These are phyloP conservation scores for Metschnikowia hibisci DNA, from an alignment of 805 yeast species.

Conservation along the genomic window DNA sequence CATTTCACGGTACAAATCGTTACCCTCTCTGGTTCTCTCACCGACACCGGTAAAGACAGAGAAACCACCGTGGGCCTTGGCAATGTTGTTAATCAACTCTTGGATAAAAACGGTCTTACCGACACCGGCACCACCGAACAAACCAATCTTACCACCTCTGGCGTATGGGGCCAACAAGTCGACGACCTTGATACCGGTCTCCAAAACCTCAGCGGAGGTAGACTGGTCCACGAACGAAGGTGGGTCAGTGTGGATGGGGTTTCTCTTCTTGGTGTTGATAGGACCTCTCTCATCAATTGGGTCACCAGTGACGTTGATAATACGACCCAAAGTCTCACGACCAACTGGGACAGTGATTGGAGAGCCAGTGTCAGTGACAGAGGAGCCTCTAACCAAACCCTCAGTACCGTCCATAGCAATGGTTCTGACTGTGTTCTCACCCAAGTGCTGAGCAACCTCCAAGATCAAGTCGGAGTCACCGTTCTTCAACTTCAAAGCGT, in stretches of 20 bases:
- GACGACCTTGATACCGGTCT: constrained; percentile 99
- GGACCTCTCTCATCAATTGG: constrained; percentile 99
- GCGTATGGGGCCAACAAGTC: constrained; percentile 99
- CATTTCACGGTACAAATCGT: constrained; percentile 99
- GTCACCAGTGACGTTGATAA: constrained; percentile 97
- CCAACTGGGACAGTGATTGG: constrained; percentile 99
- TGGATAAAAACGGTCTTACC: constrained; percentile 99
- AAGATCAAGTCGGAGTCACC: constrained; percentile 78
- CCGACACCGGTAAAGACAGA: constrained; percentile 99
- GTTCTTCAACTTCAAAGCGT: constrained; percentile 88
- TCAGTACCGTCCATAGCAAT: constrained; percentile 99
- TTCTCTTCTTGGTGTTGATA: constrained; percentile 83
- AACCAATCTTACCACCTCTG: constrained; percentile 99
- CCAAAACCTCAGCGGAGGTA: constrained; percentile 95
- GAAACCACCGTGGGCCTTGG: constrained; percentile 99
- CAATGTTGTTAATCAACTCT: constrained; percentile 99
- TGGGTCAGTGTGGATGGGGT: constrained; percentile 99
- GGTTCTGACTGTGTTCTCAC: constrained; percentile 99
- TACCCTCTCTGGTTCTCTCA: constrained; percentile 99
- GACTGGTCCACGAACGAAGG: constrained; percentile 96
- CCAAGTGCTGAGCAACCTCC: constrained; percentile 99
- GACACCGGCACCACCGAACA: constrained; percentile 99
- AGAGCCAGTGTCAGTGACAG: constrained; percentile 91
- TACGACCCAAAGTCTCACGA: constrained; percentile 98
- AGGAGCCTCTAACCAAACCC: constrained; percentile 97